Evolutionary conservation across 2,329 filamentous ascomycete species (phyloP).

Genomic region (Calonectria pauciramosa): DNA sequence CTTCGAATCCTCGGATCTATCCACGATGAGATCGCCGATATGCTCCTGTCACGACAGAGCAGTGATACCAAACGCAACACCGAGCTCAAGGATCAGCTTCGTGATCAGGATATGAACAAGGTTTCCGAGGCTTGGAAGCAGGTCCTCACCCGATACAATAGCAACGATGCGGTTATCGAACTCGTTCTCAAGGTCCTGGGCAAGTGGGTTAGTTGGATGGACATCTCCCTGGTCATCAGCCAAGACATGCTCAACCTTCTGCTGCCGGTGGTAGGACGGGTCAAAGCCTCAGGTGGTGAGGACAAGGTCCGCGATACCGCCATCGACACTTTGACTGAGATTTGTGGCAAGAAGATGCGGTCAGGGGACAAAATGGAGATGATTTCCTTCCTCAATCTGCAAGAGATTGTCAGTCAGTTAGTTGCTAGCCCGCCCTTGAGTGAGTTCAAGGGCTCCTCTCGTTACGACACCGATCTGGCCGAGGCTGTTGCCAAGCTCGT

Average conservation of each 20-base stretch:
- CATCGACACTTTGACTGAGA: conserved; percentile 95
- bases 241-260: conserved; percentile 87
- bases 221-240: conserved; percentile 94
- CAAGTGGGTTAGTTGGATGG: conserved; percentile 99
- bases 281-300: conserved; percentile 71
- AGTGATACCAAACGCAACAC: conserved; percentile 88
- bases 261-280: conserved; percentile 87
- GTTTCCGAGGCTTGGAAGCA: conserved; percentile 93
- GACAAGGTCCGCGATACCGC: conserved; percentile 91
- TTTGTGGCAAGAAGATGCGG: conserved; percentile 98
- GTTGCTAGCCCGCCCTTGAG: conserved; percentile 85
- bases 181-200: conserved; percentile 92
- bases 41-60: conserved; percentile 83
- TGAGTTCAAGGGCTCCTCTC: conserved; percentile 83
- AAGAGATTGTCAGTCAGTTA: conserved; percentile 87
- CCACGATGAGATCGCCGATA: conserved; percentile 97
- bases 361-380: conserved; percentile 93
- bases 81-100: conserved; percentile 90
- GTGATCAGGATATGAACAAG: conserved; percentile 88
- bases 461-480: conserved; percentile 95
- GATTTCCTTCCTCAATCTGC: conserved; percentile 90
- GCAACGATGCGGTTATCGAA: conserved; percentile 82
- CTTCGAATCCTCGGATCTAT: conserved; percentile 89
- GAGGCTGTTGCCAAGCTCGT: conserved; percentile 96
- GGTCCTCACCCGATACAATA: conserved; percentile 83